phyloP scores from a whole-genome alignment of 768 basidiomycete species.

The Phylloporus sp. region DNA sequence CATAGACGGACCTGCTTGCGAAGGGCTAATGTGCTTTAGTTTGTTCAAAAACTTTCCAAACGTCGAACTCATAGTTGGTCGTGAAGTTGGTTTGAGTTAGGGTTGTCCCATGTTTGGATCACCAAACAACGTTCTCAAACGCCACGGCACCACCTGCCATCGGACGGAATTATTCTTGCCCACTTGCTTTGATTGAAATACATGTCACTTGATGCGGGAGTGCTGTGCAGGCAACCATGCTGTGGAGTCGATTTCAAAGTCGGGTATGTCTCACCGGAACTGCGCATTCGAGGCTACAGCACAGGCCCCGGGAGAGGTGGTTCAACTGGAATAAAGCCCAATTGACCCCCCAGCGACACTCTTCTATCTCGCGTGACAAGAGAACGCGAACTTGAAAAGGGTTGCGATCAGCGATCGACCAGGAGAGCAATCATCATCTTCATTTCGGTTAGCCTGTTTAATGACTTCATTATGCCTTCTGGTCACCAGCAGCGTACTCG shows the following conservation, averaged over 20 bases:
- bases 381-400: conserved; percentile 5
- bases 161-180: neutral
- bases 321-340: neutral
- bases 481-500: neutral
- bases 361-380: neutral
- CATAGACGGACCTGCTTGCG: neutral
- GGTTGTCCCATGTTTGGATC: conserved; percentile 14
- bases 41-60: conserved; percentile 16
- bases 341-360: neutral
- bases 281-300: neutral
- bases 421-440: conserved; percentile 19
- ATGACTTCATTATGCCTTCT: conserved; percentile 15
- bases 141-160: too few relatives aligned
- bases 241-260: conserved; percentile 3
- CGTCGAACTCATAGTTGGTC: conserved; percentile 7
- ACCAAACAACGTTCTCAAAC: too few relatives aligned
- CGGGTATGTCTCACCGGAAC: conserved; percentile 3
- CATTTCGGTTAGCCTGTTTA: conserved; percentile 24
- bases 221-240: neutral
- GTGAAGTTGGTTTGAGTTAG: neutral
- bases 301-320: neutral
- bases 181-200: neutral
- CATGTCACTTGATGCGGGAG: neutral
- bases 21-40: conserved; percentile 5
- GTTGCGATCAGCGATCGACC: conserved; percentile 26